phyloP scores from a whole-genome alignment of 2,329 filamentous ascomycete genomes.

The Pleomassaria siparia region DNA sequence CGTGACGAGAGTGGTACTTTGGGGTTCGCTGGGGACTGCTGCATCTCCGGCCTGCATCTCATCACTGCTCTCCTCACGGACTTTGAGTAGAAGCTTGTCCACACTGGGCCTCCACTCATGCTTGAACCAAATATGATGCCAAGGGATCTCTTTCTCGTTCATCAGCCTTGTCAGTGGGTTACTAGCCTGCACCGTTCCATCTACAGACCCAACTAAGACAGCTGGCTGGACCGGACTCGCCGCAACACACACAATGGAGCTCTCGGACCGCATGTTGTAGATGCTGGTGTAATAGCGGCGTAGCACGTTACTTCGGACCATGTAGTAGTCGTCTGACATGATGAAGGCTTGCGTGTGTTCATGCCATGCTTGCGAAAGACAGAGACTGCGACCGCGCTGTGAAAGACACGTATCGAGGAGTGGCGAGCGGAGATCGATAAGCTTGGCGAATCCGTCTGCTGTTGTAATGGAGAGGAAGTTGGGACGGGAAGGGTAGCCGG shows the following conservation, averaged over 20 bases:
- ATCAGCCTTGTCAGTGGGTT: slow-evolving; percentile 56
- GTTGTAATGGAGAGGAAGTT: slow-evolving; percentile 55
- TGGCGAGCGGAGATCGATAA: slow-evolving; percentile 57
- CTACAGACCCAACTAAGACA: slow-evolving; percentile 54
- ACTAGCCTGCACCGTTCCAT: slow-evolving; percentile 53
- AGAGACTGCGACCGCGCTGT: slow-evolving; percentile 53
- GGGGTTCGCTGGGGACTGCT: not conserved
- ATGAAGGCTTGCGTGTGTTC: slow-evolving; percentile 58
- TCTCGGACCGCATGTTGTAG: slow-evolving; percentile 40
- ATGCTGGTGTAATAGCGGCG: slow-evolving; percentile 55
- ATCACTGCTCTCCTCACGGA: not conserved
- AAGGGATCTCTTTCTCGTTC: slow-evolving; percentile 53
- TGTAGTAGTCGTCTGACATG: slow-evolving; percentile 57
- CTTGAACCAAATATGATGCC: slow-evolving; percentile 59
- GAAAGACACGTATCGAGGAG: slow-evolving; percentile 47
- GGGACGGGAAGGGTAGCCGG: slow-evolving; percentile 58
- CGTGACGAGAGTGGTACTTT: too few relatives aligned
- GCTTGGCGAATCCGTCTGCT: slow-evolving; percentile 57
- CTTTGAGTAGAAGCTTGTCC: slow-evolving; percentile 9
- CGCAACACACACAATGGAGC: slow-evolving; percentile 46
- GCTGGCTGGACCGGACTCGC: slow-evolving; percentile 58
- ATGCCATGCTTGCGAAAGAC: slow-evolving; percentile 54
- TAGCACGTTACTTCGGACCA: slow-evolving; percentile 51
- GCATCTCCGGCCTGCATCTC: not conserved
- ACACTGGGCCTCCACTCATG: slow-evolving; percentile 55